Percentiles rank a stretch among this genome's conserved stretches.
Evolutionary conservation across 1,139 yeast species (phyloP).

Genomic region (Suhomyces kunorum): DNA sequence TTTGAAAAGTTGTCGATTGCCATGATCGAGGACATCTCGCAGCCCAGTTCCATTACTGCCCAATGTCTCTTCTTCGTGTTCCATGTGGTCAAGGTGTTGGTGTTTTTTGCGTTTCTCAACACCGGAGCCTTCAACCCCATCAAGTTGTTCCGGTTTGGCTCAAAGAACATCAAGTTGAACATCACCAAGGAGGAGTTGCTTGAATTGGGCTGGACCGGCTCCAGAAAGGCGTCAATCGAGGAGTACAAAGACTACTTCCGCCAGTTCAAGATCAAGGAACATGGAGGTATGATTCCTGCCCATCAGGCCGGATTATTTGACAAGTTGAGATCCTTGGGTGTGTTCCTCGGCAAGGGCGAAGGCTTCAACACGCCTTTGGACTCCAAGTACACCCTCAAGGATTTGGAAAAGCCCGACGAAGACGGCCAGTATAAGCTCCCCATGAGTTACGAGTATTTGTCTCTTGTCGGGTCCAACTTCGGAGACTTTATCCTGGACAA

Average conservation of each 20-base stretch:
- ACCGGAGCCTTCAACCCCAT: constrained; percentile 79
- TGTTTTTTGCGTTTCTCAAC: constrained; percentile 61
- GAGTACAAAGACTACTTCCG: constrained; percentile 76
- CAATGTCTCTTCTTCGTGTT: constrained; percentile 70
- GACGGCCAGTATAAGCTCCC: constrained; percentile 39
- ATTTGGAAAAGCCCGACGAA: constrained; percentile 21
- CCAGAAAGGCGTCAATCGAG: constrained; percentile 68
- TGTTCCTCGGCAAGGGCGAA: constrained; percentile 69
- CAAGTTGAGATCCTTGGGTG: constrained; percentile 60
- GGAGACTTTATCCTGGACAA: constrained; percentile 37
- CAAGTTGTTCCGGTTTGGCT: constrained; percentile 29
- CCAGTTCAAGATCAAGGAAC: constrained; percentile 59
- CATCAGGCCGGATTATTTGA: constrained; percentile 71
- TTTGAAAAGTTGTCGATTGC: constrained; percentile 42
- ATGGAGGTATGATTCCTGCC: constrained; percentile 80
- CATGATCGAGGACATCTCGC: constrained; percentile 49
- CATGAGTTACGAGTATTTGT: constrained; percentile 55
- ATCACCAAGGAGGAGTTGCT: constrained; percentile 59
- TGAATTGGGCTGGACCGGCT: constrained; percentile 89
- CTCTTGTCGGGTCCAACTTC: constrained; percentile 50
- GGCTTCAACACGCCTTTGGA: constrained; percentile 71
- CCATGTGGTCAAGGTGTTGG: constrained; percentile 62
- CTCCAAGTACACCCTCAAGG: constrained; percentile 28
- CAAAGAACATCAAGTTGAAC: constrained; percentile 31
- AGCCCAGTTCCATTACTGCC: constrained; percentile 44